Base-by-base conservation (phyloP, 2,329 filamentous ascomycete species). In the Calonectria hongkongensis region DNA sequence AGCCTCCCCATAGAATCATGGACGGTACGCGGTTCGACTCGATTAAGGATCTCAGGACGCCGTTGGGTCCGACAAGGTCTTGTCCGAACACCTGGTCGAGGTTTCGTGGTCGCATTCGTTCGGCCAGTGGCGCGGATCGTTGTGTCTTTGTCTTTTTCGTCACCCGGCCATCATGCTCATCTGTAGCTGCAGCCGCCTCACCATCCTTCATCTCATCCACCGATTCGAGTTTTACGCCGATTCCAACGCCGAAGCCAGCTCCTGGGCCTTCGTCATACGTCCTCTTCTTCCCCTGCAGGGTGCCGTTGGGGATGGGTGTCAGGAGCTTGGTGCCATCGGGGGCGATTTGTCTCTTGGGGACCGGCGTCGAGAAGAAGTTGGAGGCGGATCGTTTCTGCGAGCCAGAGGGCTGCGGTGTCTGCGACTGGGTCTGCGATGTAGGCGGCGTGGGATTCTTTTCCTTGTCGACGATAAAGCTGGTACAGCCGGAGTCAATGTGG, bases 1-100 rank as follows among this genome's bases (percentile, higher is more conserved):
- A 92, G 1, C 90, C 91, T 39, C 94, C 94, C 94, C 97, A 99
- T 16, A 99, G 88, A 48, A 99, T 95, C 95, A 99, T 98, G 16
- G 95, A 98, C 0, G 97, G 96, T 39, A 98, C 92, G 6, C 94
- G 90, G 79, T 97, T 93, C 72, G 93, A 90, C 80, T 98, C 94
- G 76, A 99, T 97, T 72, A 98, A 89, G 36, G 93, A 92, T 4
- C 96, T 92, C 51, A 99, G 88, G 7, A 98, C 91, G n/a, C 97
- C 97, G 39, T 92, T 87, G 0, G 92, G 91, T 0, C 95, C 96
- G 2, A 99, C 96, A 0, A 99, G 91, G 54, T 98, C 95, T 85
- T 99, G 97, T 0, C 97, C 97, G 76, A 89, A 95, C 3, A 98
- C 94, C 18, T 98, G 93, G 80, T 98, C 94, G 9, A 99, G 89